Percentiles rank a stretch among this genome's conserved stretches.
Conservation (phyloP, 306 rosid species). For the Pyrus betulifolia region DNA sequence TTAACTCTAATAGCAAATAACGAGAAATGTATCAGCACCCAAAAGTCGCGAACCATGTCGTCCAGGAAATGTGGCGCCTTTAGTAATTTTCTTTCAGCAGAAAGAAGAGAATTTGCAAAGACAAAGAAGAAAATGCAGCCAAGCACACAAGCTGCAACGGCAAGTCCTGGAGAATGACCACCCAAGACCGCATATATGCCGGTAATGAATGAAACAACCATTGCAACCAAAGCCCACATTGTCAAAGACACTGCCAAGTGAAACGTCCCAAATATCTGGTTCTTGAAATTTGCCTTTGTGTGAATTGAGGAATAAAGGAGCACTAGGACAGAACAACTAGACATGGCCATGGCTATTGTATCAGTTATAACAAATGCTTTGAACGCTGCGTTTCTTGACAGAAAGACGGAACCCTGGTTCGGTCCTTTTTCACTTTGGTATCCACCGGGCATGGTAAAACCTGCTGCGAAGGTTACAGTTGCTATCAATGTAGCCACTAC, state of each 20-base stretch:
- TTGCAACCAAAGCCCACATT: neutral
- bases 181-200: neutral
- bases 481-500: neutral
- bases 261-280: neutral
- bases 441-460: neutral
- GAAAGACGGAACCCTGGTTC: neutral
- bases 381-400: neutral
- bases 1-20: too few species aligned
- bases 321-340: neutral
- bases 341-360: neutral
- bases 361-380: neutral
- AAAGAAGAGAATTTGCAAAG: too few species aligned
- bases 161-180: neutral
- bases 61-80: too few species aligned
- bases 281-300: too few species aligned
- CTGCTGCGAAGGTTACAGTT: neutral
- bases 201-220: neutral
- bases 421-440: neutral
- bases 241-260: neutral
- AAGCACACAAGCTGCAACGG: neutral
- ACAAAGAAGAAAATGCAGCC: neutral
- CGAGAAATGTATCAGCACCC: too few species aligned
- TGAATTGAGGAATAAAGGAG: neutral
- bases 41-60: too few species aligned
- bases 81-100: too few species aligned